A percentile compares a stretch with the other conserved stretches of the same genome.
phyloP scores from a whole-genome alignment of 495 filamentous ascomycete genomes.

The Cudoniella acicularis region DNA sequence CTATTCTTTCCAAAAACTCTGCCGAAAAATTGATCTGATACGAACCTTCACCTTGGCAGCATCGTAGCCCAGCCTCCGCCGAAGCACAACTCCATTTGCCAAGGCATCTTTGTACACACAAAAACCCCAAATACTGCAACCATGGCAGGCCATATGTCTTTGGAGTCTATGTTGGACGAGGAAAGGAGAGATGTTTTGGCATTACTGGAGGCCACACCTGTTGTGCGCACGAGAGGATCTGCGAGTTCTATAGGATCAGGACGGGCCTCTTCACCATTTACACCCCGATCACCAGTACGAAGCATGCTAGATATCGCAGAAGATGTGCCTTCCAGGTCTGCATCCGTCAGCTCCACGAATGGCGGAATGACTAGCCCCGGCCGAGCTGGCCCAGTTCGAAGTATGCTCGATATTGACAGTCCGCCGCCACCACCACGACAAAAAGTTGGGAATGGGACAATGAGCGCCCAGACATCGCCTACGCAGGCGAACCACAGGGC shows the following conservation, averaged over 20 bases:
- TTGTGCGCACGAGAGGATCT: constrained; percentile 31
- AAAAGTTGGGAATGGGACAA: constrained; percentile 27
- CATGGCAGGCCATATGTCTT: constrained; percentile 43
- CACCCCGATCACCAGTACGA: constrained; percentile 51
- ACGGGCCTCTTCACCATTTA: constrained; percentile 43
- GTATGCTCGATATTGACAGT: constrained; percentile 51
- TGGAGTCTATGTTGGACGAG: constrained; percentile 69
- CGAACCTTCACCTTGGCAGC: constrained; percentile 10
- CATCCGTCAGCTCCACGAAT: constrained; percentile 26
- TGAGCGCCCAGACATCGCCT: constrained; percentile 42
- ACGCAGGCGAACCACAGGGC: constrained; percentile 26
- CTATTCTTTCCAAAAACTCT: neutral
- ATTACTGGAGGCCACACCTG: constrained; percentile 46
- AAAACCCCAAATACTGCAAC: neutral
- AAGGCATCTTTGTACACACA: neutral
- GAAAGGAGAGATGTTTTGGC: constrained; percentile 68
- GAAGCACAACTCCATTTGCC: constrained; percentile 1
- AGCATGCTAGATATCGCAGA: constrained; percentile 53
- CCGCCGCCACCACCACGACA: constrained; percentile 23
- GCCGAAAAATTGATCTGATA: neutral
- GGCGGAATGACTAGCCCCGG: neutral
- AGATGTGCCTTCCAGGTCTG: constrained; percentile 24
- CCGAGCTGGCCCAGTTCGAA: constrained; percentile 41
- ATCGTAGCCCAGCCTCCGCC: neutral
- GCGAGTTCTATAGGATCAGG: constrained; percentile 30